Percentiles rank a stretch among this genome's conserved stretches.
These are phyloP conservation scores for Emiliania huxleyi DNA, from an alignment of 78 protist genomes.

Conservation along the genomic window DNA sequence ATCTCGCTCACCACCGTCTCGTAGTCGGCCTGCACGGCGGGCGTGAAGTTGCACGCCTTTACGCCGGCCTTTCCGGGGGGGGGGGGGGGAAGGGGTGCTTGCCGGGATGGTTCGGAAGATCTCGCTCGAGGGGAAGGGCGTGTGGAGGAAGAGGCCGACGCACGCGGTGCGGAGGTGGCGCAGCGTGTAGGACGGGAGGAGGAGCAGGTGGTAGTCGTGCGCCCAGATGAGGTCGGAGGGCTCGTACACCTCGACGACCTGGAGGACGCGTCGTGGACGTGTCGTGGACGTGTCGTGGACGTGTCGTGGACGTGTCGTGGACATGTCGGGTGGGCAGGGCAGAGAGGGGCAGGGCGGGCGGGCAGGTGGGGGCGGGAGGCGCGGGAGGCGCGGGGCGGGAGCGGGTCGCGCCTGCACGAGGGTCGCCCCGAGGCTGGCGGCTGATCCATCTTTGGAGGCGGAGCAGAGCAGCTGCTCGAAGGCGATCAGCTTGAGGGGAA, in stretches of 20 bases:
- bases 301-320: too few relatives aligned
- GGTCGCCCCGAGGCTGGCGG: too few relatives aligned
- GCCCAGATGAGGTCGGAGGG: constrained; percentile 67
- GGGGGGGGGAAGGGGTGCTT: background rate
- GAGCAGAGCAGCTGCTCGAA: background rate
- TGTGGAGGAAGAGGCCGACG: constrained; percentile 9
- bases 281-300: too few relatives aligned
- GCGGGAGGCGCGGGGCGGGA: too few relatives aligned
- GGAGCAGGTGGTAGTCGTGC: constrained; percentile 87
- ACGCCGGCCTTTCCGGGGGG: background rate
- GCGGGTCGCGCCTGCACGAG: constrained; percentile 20
- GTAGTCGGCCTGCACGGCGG: background rate
- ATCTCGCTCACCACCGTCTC: background rate
- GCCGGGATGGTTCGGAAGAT: constrained; percentile 29
- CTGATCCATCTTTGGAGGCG: background rate
- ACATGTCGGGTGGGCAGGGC: too few relatives aligned
- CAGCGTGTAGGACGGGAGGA: constrained; percentile 64
- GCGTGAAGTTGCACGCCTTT: background rate
- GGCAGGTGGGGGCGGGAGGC: too few relatives aligned
- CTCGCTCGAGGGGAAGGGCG: constrained; percentile 54
- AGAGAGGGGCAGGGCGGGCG: too few relatives aligned
- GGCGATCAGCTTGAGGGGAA: background rate
- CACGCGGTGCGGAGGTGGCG: constrained; percentile 30
- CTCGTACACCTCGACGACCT: constrained; percentile 50
- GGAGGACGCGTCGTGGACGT: too few relatives aligned